A percentile compares a stretch with the other conserved stretches of the same genome.
phyloP scores from a whole-genome alignment of 1,284 basidiomycete genomes.

The Tetrapyrgos nigripes region DNA sequence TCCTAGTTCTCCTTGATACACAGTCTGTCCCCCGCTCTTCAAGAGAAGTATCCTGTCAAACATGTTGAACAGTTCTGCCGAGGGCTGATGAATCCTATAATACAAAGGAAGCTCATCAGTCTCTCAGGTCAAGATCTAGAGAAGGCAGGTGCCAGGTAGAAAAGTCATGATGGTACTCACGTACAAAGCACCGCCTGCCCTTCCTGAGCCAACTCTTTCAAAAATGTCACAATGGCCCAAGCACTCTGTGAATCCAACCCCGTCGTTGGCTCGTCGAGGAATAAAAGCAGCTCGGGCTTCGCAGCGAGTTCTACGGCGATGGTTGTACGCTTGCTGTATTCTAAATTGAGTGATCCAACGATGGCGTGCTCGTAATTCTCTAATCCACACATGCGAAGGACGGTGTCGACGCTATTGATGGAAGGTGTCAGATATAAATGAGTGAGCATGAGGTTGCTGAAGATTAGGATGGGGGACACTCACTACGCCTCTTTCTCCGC shows the following conservation, averaged over 20 bases:
- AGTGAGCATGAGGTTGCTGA: not conserved
- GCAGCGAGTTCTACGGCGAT: constrained; percentile 90
- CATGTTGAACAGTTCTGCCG: constrained; percentile 73
- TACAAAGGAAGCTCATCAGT: not conserved
- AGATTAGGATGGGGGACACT: constrained; percentile 77
- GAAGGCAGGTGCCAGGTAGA: too few species aligned
- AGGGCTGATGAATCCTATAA: constrained; percentile 64
- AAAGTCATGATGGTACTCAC: constrained; percentile 69
- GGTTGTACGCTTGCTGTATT: constrained; percentile 86
- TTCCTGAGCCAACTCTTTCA: constrained; percentile 81
- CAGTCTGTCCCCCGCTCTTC: constrained; percentile 70
- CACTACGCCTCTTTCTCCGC: too few species aligned
- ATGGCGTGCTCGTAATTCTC: constrained; percentile 70
- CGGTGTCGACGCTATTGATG: constrained; percentile 84
- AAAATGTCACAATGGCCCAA: too few species aligned
- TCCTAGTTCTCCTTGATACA: too few species aligned
- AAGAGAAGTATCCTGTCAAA: constrained; percentile 79
- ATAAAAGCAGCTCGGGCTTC: constrained; percentile 83
- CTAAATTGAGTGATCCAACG: constrained; percentile 69
- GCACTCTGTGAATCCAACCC: too few species aligned
- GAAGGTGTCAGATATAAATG: constrained; percentile 57
- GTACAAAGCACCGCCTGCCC: constrained; percentile 84
- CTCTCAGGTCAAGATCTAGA: too few species aligned
- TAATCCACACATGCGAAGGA: constrained; percentile 75
- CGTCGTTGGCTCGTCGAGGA: constrained; percentile 74